These are phyloP conservation scores for Dipteronia sinensis DNA, from an alignment of 345 rosid species.

Conservation along the genomic window DNA sequence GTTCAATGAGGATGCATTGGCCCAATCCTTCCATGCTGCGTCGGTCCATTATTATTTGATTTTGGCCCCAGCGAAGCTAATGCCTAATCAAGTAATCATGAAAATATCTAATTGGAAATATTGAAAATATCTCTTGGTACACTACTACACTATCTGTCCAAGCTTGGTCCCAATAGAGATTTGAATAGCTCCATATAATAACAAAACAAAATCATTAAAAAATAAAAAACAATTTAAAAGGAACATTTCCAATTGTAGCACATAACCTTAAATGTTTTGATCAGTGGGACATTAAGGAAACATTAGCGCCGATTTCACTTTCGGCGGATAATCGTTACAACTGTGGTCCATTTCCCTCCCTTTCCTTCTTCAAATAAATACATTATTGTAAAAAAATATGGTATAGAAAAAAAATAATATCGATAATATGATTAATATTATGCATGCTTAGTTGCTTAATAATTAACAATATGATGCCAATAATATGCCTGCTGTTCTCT, in stretches of 20 bases:
- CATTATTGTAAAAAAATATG: no score
- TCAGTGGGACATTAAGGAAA: not conserved
- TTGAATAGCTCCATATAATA: no score
- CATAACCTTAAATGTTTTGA: not conserved
- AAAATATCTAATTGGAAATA: no score
- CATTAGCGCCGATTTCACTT: not conserved
- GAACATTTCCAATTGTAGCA: not conserved
- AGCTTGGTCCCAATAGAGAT: no score
- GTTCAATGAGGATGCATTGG: no score
- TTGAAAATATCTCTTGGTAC: no score
- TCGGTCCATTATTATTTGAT: no score
- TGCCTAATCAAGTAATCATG: no score
- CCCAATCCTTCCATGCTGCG: no score
- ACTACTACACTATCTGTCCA: no score
- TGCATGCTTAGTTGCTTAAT: slow-evolving; percentile 10
- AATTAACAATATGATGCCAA: slow-evolving; percentile 3
- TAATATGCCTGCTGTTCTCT: not conserved
- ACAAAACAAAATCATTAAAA: no score
- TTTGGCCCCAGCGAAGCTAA: no score
- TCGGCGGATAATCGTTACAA: slow-evolving; percentile 3
- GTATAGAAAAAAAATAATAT: not conserved
- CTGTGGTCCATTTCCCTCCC: slow-evolving; percentile 11
- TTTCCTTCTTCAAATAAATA: not conserved
- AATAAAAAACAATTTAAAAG: not conserved
- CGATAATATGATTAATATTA: not conserved